Conservation (phyloP, 2,329 filamentous ascomycete species). For the Clonostachys rosea region DNA sequence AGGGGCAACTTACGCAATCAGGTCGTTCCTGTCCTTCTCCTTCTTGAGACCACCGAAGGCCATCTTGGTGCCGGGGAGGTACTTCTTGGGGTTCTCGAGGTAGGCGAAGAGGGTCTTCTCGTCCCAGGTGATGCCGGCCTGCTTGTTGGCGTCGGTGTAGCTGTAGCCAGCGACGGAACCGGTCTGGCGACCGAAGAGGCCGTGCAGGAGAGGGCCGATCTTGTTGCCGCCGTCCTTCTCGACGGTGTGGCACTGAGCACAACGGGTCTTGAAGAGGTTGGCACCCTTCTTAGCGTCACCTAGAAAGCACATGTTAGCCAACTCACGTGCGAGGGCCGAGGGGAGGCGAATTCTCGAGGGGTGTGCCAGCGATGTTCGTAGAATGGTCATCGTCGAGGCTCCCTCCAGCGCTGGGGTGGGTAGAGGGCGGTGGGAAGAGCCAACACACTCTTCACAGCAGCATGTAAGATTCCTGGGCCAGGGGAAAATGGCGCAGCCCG, state of each 20-base stretch:
- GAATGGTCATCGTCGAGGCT: not conserved
- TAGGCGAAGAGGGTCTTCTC: constrained; percentile 88
- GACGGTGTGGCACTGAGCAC: constrained; percentile 97
- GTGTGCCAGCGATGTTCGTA: not conserved
- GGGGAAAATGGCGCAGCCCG: constrained; percentile 27
- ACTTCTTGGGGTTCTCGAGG: constrained; percentile 99
- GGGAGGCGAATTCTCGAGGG: not conserved
- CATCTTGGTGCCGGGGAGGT: constrained; percentile 99
- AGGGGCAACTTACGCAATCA: constrained; percentile 80
- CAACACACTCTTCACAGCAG: not conserved
- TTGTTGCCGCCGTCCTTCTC: constrained; percentile 91
- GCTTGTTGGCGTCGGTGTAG: constrained; percentile 99
- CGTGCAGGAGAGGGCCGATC: constrained; percentile 94
- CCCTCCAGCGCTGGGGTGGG: not conserved
- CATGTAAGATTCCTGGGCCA: constrained; percentile 1
- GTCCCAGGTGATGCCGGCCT: constrained; percentile 87
- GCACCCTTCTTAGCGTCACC: constrained; percentile 96
- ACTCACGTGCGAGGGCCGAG: not conserved
- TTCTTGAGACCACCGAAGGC: constrained; percentile 99
- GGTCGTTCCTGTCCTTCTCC: constrained; percentile 97
- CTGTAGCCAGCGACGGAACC: constrained; percentile 88
- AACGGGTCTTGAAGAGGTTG: constrained; percentile 98
- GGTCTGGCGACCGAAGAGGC: constrained; percentile 94
- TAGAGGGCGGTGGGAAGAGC: not conserved
- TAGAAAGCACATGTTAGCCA: constrained; percentile 25